Evolutionary conservation across 2,329 filamentous ascomycete species (phyloP).

Genomic region (Colletotrichum gigasporum): DNA sequence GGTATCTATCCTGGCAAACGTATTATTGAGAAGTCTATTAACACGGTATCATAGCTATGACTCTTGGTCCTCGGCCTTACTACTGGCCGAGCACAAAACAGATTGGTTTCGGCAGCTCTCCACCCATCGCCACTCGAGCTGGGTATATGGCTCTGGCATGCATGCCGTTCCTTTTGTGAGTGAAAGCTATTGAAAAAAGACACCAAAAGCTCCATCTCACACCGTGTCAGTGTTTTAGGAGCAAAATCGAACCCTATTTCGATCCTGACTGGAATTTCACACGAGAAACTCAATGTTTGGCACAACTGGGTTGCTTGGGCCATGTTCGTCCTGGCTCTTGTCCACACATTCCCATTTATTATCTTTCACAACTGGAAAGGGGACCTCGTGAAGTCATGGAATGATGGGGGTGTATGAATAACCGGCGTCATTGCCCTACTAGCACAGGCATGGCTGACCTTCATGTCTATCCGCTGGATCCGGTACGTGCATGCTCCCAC

Average conservation of each 20-base stretch:
- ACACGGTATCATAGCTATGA: conserved; percentile 42
- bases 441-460: conserved; percentile 63
- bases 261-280: conserved; percentile 61
- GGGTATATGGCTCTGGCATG: conserved; percentile 63
- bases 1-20: conserved; percentile 29
- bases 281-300: conserved; percentile 66
- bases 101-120: conserved; percentile 57
- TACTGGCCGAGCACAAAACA: conserved; percentile 60
- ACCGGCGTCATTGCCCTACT: conserved; percentile 64
- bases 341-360: conserved; percentile 70
- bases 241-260: conserved; percentile 67
- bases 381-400: conserved; percentile 57
- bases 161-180: conserved; percentile 59
- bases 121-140: conserved; percentile 60
- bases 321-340: conserved; percentile 63
- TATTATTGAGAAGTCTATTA: not conserved
- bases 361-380: conserved; percentile 58
- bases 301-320: conserved; percentile 64
- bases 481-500: conserved; percentile 53
- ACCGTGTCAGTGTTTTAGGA: conserved; percentile 48
- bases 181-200: not conserved
- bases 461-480: conserved; percentile 59
- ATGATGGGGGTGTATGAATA: conserved; percentile 58
- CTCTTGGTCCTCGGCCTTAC: conserved; percentile 59
- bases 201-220: not conserved